Conservation (phyloP, 805 yeast genomes). For the Lipomyces yamadae region DNA sequence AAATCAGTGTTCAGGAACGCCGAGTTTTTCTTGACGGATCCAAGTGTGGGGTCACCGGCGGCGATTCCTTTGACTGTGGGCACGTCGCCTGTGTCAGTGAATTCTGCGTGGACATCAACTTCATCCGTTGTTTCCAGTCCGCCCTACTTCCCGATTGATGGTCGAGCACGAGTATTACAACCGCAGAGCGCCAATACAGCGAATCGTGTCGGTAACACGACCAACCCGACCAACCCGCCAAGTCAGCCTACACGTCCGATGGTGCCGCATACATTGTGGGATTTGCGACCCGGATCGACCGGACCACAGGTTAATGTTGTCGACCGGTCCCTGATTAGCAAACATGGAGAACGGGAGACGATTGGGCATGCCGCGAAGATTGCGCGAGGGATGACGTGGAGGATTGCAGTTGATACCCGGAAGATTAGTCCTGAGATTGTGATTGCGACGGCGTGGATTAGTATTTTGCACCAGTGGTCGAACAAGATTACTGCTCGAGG, state of each 20-base stretch:
- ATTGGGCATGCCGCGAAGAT: conserved; percentile 31
- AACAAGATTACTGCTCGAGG: conserved; percentile 17
- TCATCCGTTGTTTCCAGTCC: neutral
- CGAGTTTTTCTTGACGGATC: conserved; percentile 29
- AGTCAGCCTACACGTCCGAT: neutral
- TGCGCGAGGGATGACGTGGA: conserved; percentile 31
- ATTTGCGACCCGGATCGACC: conserved; percentile 12
- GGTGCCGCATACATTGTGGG: conserved; percentile 8
- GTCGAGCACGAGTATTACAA: conserved; percentile 5
- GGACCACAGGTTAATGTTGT: conserved; percentile 9
- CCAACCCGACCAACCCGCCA: neutral
- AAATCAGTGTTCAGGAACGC: conserved; percentile 10
- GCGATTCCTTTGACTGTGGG: conserved; percentile 11
- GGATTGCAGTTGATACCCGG: conserved; percentile 30
- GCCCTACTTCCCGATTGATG: conserved; percentile 4
- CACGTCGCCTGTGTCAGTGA: neutral
- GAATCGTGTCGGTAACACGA: neutral
- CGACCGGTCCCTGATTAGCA: neutral
- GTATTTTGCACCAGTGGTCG: conserved; percentile 32
- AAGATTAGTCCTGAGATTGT: conserved; percentile 32
- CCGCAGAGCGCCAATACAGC: conserved; percentile 6
- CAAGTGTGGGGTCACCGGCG: conserved; percentile 29
- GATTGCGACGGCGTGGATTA: conserved; percentile 37
- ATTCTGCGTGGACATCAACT: conserved; percentile 3
- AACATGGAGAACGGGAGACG: conserved; percentile 17